These are phyloP conservation scores for Hyaloscypha hepaticicola DNA, from an alignment of 495 filamentous ascomycete species.

Conservation along the genomic window DNA sequence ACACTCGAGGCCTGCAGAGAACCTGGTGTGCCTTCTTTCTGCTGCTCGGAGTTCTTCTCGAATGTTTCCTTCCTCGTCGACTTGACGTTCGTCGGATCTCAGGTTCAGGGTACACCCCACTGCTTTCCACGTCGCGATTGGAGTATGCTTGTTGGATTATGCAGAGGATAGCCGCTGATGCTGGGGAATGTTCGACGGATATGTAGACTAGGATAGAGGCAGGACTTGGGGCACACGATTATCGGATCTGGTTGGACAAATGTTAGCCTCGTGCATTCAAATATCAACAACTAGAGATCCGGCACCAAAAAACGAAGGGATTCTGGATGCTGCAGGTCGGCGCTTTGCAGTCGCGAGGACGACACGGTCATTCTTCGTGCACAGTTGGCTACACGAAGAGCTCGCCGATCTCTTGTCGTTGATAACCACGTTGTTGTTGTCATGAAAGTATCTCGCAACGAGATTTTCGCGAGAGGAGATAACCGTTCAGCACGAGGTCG, in stretches of 20 bases:
- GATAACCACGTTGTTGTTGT: constrained; percentile 19
- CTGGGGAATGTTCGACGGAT: constrained; percentile 20
- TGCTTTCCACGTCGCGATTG: background rate
- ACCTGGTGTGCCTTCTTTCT: constrained; percentile 8
- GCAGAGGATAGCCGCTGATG: constrained; percentile 22
- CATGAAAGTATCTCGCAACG: constrained; percentile 11
- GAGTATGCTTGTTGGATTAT: constrained; percentile 13
- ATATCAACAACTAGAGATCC: background rate
- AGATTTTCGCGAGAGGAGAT: constrained; percentile 3
- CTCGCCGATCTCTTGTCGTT: constrained; percentile 1
- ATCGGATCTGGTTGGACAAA: constrained; percentile 25
- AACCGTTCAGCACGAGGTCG: constrained; percentile 17
- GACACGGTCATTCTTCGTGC: constrained; percentile 9
- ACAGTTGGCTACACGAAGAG: background rate
- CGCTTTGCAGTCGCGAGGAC: constrained; percentile 6
- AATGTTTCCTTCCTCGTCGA: constrained; percentile 3
- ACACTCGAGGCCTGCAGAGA: background rate
- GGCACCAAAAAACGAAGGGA: background rate
- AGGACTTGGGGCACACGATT: constrained; percentile 18
- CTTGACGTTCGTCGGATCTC: constrained; percentile 8
- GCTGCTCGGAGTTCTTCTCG: constrained; percentile 11
- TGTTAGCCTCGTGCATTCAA: constrained; percentile 22
- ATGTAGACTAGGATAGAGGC: constrained; percentile 22
- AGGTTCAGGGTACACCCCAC: constrained; percentile 10
- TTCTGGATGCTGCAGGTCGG: background rate